Evolutionary conservation across 2,329 filamentous ascomycete species (phyloP).

Genomic region (Annulohypoxylon truncatum): DNA sequence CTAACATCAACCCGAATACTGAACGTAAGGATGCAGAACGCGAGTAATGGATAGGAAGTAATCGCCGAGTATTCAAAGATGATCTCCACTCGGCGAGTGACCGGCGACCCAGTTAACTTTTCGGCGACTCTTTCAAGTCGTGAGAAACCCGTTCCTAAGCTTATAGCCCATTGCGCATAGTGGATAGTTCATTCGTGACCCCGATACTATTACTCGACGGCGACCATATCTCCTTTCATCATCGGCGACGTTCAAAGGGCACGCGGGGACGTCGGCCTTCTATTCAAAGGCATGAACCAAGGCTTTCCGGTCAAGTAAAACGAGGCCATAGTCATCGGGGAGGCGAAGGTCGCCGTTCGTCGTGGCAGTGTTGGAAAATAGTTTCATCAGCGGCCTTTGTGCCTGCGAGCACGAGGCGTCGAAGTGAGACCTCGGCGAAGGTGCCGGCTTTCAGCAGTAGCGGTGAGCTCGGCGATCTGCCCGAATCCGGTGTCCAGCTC

Average conservation of each 20-base stretch:
- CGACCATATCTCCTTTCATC: neutral
- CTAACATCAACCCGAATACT: neutral
- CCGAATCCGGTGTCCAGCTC: neutral
- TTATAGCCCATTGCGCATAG: neutral
- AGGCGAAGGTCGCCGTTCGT: neutral
- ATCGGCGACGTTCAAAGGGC: conserved; percentile 6
- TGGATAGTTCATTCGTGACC: neutral
- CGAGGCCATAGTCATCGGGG: neutral
- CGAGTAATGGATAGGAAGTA: neutral
- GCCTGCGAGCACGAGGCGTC: neutral
- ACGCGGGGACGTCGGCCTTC: neutral
- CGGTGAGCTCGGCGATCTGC: conserved; percentile 26
- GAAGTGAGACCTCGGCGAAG: conserved; percentile 13
- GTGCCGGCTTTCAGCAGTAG: neutral
- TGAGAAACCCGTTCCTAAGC: neutral
- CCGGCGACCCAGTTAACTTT: neutral
- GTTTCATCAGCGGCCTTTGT: neutral
- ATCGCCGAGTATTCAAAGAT: neutral
- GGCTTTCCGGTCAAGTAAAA: neutral
- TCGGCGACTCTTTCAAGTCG: neutral
- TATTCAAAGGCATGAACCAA: neutral
- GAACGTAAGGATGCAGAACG: neutral
- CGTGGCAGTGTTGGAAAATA: neutral
- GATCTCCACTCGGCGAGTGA: too few relatives aligned
- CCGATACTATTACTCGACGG: neutral